phyloP scores from a whole-genome alignment of 1,139 yeast species.

The Yamadazyma dushanensis region DNA sequence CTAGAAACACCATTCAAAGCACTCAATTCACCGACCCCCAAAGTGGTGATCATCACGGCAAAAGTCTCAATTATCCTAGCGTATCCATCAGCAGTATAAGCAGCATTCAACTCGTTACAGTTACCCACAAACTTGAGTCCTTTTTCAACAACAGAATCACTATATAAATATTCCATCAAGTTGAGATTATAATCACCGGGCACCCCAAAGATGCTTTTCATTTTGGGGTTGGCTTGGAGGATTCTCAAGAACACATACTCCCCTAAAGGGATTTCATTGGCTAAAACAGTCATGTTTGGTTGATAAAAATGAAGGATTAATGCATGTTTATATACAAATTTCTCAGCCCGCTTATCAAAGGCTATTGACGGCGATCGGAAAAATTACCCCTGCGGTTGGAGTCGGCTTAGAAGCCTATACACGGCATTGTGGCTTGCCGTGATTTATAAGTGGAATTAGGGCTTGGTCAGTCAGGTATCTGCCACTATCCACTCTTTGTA shows the following conservation, averaged over 20 bases:
- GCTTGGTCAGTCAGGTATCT: too few species aligned
- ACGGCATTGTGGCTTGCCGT: too few species aligned
- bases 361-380: neutral
- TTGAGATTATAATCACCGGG: slow-evolving; percentile 46
- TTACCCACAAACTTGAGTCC: slow-evolving; percentile 29
- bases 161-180: slow-evolving; percentile 36
- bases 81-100: slow-evolving; percentile 81
- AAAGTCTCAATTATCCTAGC: slow-evolving; percentile 52
- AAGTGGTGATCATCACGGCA: slow-evolving; percentile 58
- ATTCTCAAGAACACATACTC: slow-evolving; percentile 40
- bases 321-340: too few species aligned
- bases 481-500: too few species aligned
- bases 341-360: neutral
- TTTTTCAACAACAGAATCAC: slow-evolving; percentile 22
- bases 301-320: too few species aligned
- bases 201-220: slow-evolving; percentile 38
- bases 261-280: slow-evolving; percentile 30
- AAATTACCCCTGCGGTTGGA: neutral
- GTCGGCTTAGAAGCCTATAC: too few species aligned
- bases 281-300: slow-evolving; percentile 14
- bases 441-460: too few species aligned
- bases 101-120: slow-evolving; percentile 45
- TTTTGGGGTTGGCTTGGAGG: slow-evolving; percentile 35
- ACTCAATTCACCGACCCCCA: slow-evolving; percentile 85
- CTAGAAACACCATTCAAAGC: slow-evolving; percentile 86